These are phyloP conservation scores for Rhexocercosporidium sp. DNA, from an alignment of 2,329 filamentous ascomycete genomes.

Conservation along the genomic window DNA sequence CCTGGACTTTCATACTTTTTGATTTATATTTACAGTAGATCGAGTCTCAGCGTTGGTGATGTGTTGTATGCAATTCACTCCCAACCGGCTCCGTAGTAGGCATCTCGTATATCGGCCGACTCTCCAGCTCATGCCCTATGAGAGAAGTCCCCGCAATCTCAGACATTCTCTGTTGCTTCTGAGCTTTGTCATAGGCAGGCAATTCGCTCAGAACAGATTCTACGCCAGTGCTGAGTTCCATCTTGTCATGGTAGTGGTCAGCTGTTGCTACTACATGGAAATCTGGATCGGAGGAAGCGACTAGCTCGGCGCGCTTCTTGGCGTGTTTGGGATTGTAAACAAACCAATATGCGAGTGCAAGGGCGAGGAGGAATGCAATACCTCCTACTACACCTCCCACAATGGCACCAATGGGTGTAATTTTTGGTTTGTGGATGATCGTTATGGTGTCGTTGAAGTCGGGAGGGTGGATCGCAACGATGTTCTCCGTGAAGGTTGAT, in stretches of 20 bases:
- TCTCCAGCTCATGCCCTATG: conserved; percentile 18
- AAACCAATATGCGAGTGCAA: neutral
- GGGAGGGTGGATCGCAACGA: neutral
- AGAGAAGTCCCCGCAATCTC: conserved; percentile 16
- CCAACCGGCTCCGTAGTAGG: too few relatives aligned
- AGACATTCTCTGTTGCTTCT: neutral
- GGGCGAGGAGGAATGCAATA: neutral
- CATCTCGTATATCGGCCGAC: too few relatives aligned
- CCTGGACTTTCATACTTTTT: too few relatives aligned
- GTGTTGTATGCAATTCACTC: neutral
- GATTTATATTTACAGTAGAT: too few relatives aligned
- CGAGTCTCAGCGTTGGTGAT: too few relatives aligned
- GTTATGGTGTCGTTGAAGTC: neutral
- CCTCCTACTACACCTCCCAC: neutral
- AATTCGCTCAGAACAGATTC: neutral
- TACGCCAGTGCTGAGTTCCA: too few relatives aligned
- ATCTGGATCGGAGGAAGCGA: too few relatives aligned
- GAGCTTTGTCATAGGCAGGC: conserved; percentile 7
- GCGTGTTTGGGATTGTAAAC: neutral
- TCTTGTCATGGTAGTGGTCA: neutral
- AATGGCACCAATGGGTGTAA: neutral
- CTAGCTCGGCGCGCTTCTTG: neutral
- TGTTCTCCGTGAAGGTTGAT: too few relatives aligned
- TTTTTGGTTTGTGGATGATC: neutral
- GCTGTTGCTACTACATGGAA: too few relatives aligned